Conservation (phyloP, 1,139 yeast species). For the Geotrichum macrosporum region DNA sequence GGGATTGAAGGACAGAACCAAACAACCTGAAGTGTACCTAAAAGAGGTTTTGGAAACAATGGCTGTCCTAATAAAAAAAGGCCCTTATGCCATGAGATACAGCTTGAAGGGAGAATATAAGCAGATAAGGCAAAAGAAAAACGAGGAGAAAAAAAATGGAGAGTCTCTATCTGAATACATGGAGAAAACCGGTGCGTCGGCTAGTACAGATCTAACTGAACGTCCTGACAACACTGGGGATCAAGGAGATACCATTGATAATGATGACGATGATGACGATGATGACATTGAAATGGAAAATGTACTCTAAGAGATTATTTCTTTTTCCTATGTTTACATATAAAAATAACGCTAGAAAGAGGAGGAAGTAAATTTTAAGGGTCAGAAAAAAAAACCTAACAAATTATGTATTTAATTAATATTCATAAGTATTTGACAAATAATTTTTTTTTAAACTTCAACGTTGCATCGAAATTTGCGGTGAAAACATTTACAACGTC, state of each 20-base stretch:
- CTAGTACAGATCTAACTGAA: conserved; percentile 11
- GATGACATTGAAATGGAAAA: conserved; percentile 36
- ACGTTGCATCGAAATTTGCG: too few relatives aligned
- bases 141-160: conserved; percentile 41
- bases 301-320: conserved; percentile 19
- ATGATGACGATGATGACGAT: conserved; percentile 33
- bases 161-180: conserved; percentile 31
- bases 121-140: conserved; percentile 28
- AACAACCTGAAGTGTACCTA: conserved; percentile 91
- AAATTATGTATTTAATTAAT: too few relatives aligned
- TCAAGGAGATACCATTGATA: conserved; percentile 20
- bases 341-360: too few relatives aligned
- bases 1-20: conserved; percentile 88
- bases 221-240: conserved; percentile 5
- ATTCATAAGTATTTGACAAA: too few relatives aligned
- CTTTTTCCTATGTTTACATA: too few relatives aligned
- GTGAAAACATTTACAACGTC: too few relatives aligned
- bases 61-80: conserved; percentile 85
- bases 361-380: too few relatives aligned
- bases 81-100: conserved; percentile 92
- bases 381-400: too few relatives aligned
- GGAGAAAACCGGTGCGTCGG: conserved; percentile 21
- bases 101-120: conserved; percentile 86
- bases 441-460: too few relatives aligned
- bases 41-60: conserved; percentile 88